Evolutionary conservation across 2,329 filamentous ascomycete genomes (phyloP), one percentile per base, ranked within the genome.

Genomic region (Colletotrichum paranaense): DNA sequence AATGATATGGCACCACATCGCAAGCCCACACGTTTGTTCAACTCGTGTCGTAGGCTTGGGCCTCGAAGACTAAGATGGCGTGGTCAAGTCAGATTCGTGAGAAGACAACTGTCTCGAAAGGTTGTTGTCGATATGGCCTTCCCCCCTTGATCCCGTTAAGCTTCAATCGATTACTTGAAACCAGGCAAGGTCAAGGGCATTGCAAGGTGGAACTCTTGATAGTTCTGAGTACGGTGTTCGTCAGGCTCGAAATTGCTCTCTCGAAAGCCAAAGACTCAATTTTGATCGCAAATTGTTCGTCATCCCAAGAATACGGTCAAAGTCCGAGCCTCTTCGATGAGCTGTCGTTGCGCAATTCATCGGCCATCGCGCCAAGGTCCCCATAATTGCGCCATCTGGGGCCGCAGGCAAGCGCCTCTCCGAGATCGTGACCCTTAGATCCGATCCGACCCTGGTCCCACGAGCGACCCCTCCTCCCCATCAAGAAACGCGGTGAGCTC

Each of bases 301-400:
- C 2, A 14, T 7, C 0, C 30, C 6, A 58, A 24, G 22, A 11
- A 12, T 42, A 1, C 2, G 14, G 19, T 2, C 4, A 22, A 9
- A 46, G 6, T 7, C 14, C 28, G 1, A 35, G 1, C 16, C 7
- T 26, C 19, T 9, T 6, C 5, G 7, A 53, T 38, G 3, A 28
- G 14, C 30, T 30, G 24, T 68, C 28, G 6, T 57, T 26, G 53
- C 52, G 28, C 14, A 24, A 35, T 16, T 22, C 1, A 12, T 14
- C n/a, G 55, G n/a, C 1, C 49, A 70, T 70, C 55, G 46, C 55
- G 67, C 60, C 60, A 65, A 65, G 60, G 28, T 32, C 46, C 67
- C 67, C 70, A 56, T 73, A 62, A 70, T 70, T 58, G 70, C 70
- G 60, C 67, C 55, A 70, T 70, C 70, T 70, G 60, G 67, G 60